Conservation (phyloP, 2,329 filamentous ascomycete species). For the Talaromyces amestolkiae region DNA sequence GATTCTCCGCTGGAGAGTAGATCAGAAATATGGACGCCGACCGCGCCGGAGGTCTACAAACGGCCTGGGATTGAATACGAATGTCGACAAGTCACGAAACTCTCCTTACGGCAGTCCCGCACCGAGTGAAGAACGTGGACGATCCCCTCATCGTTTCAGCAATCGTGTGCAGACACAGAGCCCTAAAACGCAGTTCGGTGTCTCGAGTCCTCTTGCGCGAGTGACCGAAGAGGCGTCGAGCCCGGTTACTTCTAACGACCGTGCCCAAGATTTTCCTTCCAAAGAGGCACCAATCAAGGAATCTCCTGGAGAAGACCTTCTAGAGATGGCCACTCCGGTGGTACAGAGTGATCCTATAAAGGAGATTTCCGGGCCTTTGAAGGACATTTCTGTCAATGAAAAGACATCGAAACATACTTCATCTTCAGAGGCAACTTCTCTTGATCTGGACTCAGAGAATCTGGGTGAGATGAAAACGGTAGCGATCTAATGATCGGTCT, state of each 20-base stretch:
- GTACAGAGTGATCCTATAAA: conserved; percentile 24
- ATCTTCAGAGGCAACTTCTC: conserved; percentile 28
- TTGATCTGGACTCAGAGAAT: conserved; percentile 38
- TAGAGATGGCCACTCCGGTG: conserved; percentile 40
- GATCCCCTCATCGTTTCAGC: conserved; percentile 50
- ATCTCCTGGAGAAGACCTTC: conserved; percentile 37
- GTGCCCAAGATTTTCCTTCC: conserved; percentile 32
- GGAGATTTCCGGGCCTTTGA: conserved; percentile 20
- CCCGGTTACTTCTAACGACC: conserved; percentile 33
- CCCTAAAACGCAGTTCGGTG: conserved; percentile 43
- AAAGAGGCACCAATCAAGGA: conserved; percentile 31
- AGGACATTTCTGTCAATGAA: conserved; percentile 31
- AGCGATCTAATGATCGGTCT: conserved; percentile 35
- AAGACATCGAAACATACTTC: conserved; percentile 32
- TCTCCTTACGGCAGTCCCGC: conserved; percentile 54
- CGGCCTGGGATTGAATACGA: conserved; percentile 55
- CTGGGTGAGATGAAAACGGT: conserved; percentile 51
- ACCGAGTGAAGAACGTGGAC: conserved; percentile 47
- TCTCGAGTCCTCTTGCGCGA: conserved; percentile 48
- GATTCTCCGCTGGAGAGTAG: conserved; percentile 89
- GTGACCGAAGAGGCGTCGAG: conserved; percentile 47
- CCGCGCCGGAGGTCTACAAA: conserved; percentile 50
- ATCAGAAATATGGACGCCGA: conserved; percentile 82
- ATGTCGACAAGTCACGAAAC: conserved; percentile 48
- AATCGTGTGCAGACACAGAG: conserved; percentile 43